These are phyloP conservation scores for Ogataea allantospora DNA, from an alignment of 805 yeast genomes.

Conservation along the genomic window DNA sequence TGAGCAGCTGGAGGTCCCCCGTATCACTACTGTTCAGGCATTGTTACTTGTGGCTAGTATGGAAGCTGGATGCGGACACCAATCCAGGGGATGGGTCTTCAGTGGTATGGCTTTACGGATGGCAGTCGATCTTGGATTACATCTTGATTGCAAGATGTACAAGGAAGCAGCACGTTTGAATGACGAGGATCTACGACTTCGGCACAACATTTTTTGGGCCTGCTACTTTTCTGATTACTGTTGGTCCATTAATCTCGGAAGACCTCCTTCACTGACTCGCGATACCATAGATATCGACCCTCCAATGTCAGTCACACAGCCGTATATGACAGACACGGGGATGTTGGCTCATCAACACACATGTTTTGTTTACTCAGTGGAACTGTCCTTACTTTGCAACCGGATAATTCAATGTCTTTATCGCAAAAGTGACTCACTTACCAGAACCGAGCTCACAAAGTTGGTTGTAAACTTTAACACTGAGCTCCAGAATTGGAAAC, in stretches of 20 bases:
- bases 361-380: slow-evolving; percentile 5
- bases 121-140: slow-evolving; percentile 6
- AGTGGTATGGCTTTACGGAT: slow-evolving; percentile 7
- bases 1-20: slow-evolving; percentile 2
- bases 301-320: not conserved
- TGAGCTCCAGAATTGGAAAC: not conserved
- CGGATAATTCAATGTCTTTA: slow-evolving; percentile 1
- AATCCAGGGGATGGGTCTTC: slow-evolving; percentile 4
- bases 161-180: not conserved
- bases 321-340: slow-evolving; percentile 2
- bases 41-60: slow-evolving; percentile 2
- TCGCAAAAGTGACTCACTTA: not conserved
- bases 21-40: slow-evolving; percentile 6
- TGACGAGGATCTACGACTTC: slow-evolving; percentile 1
- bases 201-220: slow-evolving; percentile 6
- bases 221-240: slow-evolving; percentile 4
- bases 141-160: slow-evolving; percentile 1
- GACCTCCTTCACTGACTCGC: slow-evolving; percentile 3
- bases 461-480: not conserved
- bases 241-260: slow-evolving; percentile 1
- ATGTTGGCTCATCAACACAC: slow-evolving; percentile 3
- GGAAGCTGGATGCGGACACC: slow-evolving; percentile 4
- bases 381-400: slow-evolving; percentile 1
- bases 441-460: not conserved
- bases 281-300: slow-evolving; percentile 1